Evolutionary conservation across 352 stramenopile species (phyloP).

Genomic region (Phytophthora colocasiae): DNA sequence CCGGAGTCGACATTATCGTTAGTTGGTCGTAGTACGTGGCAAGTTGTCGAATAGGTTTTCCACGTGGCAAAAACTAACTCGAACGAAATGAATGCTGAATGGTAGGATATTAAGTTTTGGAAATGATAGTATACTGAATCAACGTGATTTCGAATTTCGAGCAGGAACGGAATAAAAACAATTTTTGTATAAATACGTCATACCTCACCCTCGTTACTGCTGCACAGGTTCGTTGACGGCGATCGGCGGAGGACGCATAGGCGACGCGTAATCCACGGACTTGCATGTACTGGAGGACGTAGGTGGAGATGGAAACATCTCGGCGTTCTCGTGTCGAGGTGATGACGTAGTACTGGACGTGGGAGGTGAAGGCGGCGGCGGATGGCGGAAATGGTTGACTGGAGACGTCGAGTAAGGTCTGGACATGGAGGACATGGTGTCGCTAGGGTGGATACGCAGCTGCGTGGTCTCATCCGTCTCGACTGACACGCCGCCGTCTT

Average conservation of each 20-base stretch:
- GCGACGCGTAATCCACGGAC: conserved; percentile 23
- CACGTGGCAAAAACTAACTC: conserved; percentile 29
- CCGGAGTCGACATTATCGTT: conserved; percentile 15
- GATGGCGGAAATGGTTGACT: conserved; percentile 69
- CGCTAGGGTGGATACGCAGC: conserved; percentile 58
- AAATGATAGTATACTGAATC: background rate
- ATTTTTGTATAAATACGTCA: conserved; percentile 36
- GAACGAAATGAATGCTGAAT: background rate
- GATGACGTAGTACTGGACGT: conserved; percentile 48
- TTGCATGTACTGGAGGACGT: conserved; percentile 32
- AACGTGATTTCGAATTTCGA: background rate
- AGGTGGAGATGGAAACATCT: conserved; percentile 30
- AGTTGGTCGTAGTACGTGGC: conserved; percentile 17
- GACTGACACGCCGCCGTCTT: conserved; percentile 50
- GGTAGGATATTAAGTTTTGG: background rate
- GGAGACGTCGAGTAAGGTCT: conserved; percentile 69
- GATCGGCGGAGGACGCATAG: conserved; percentile 16
- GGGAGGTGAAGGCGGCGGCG: conserved; percentile 45
- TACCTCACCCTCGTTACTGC: conserved; percentile 9
- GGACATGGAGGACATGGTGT: conserved; percentile 51
- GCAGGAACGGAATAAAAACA: conserved; percentile 13
- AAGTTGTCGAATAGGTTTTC: conserved; percentile 17
- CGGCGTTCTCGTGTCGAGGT: conserved; percentile 23
- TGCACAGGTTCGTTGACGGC: conserved; percentile 30
- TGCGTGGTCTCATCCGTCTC: conserved; percentile 56